Percentiles rank a stretch among this genome's conserved stretches.
These are phyloP conservation scores for Nematodospora valgi DNA, from an alignment of 805 yeast species.

Conservation along the genomic window DNA sequence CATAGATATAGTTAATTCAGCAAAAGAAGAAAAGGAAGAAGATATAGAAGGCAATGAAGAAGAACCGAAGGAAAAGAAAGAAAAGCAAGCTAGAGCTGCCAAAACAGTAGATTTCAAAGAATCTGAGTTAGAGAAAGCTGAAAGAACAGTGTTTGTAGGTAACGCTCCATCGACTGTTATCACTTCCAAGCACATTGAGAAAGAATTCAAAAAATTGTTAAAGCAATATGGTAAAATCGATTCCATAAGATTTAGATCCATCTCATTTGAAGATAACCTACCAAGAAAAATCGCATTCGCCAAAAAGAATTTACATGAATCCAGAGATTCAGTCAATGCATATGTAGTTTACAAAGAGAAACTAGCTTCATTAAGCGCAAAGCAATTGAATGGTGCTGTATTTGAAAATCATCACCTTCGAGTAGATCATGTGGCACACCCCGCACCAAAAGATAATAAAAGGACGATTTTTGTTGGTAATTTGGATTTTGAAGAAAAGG, in stretches of 20 bases:
- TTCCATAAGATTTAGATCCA: constrained; percentile 87
- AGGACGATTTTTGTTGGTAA: constrained; percentile 90
- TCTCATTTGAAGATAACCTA: constrained; percentile 79
- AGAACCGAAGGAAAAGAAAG: constrained; percentile 7
- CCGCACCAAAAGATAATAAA: constrained; percentile 78
- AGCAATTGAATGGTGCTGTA: constrained; percentile 59
- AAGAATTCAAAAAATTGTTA: constrained; percentile 65
- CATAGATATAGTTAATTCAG: too few relatives aligned
- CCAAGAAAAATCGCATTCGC: constrained; percentile 93
- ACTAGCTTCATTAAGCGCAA: constrained; percentile 43
- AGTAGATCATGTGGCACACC: constrained; percentile 92
- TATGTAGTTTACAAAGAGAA: constrained; percentile 74
- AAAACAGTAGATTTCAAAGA: constrained; percentile 58
- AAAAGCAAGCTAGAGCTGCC: constrained; percentile 29
- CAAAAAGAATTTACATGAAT: constrained; percentile 69
- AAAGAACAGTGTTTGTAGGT: constrained; percentile 83
- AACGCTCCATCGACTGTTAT: constrained; percentile 69
- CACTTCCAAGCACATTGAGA: constrained; percentile 57
- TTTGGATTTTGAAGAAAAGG: constrained; percentile 87
- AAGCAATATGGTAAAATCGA: constrained; percentile 51
- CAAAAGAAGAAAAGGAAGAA: constrained; percentile 19
- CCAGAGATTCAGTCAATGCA: constrained; percentile 81
- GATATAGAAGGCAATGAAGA: constrained; percentile 14
- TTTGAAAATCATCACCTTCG: constrained; percentile 76
- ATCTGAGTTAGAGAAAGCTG: constrained; percentile 77